Evolutionary conservation across 257 asterid genomes (phyloP), one percentile per base, ranked within the genome.

Genomic region (Vinca minor): DNA sequence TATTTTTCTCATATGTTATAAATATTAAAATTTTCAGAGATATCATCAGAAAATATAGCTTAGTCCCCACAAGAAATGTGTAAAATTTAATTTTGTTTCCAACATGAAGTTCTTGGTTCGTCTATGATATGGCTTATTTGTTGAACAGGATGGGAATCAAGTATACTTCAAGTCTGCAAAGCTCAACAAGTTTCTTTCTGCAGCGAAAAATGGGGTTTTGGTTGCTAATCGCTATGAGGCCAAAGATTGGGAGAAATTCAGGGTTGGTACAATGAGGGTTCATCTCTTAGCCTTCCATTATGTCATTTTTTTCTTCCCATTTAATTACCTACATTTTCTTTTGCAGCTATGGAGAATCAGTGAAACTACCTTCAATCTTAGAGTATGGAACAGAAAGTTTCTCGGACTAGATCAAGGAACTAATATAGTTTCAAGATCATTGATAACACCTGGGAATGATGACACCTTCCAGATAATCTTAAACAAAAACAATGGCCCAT

Each of bases 191-290:
- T 83, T 77, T 70, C 74, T 83, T 9, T 59, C 78, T 52, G 84
- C 85, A 10, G 85, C 75, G 74, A 73, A 76, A 44, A 84, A 84
- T 15, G 88, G 88, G 25, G 35, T 53, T 4, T 53, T 83, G 58
- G 79, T 83, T 56, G 88, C 85, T 42, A 80, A 80, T 59, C 84
- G 88, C 9, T 71, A 39, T 41, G 41, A 26, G 55, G 76, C 85
- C 23, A 75, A 72, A 53, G 76, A 50, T 49, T 83, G 88, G 88
- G 85, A 83, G 65, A 80, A 84, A 67, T 80, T 78, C 61, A 76
- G 79, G 64, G 85, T 83, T 21, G 26, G 73, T 8, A 38, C 42
- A 38, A 38, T 3, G 11, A 38, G 1, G 1, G 4, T 5, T 55
- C 11, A 4, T 35, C 5, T 14, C 38, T 12, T 31, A 45, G 39